Evolutionary conservation across 306 rosid species (phyloP).

Genomic region (Bauhinia variegata): DNA sequence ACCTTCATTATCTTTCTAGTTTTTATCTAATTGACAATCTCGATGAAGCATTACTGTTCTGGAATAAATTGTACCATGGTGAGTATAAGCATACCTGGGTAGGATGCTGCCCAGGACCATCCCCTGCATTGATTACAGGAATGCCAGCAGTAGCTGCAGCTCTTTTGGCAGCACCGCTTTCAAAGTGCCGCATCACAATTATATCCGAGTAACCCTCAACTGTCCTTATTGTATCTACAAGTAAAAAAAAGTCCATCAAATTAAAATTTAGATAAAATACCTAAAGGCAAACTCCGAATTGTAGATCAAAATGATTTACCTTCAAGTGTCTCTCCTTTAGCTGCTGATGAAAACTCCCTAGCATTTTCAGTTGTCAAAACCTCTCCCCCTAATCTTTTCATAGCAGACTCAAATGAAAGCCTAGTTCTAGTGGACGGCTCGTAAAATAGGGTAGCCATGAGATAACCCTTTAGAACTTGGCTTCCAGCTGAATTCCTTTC

Average conservation of each 20-base stretch:
- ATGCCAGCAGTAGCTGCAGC: conserved; percentile 60
- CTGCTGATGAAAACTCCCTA: conserved; percentile 63
- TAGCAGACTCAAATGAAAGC: conserved; percentile 70
- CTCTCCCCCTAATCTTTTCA: conserved; percentile 67
- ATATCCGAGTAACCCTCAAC: conserved; percentile 64
- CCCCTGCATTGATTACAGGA: conserved; percentile 69
- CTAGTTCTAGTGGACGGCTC: conserved; percentile 69
- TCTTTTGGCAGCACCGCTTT: conserved; percentile 66
- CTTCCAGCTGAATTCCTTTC: conserved; percentile 58
- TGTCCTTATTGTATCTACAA: conserved; percentile 57
- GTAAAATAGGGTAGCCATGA: conserved; percentile 69
- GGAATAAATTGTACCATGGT: no score
- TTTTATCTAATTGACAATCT: no score
- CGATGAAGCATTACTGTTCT: no score
- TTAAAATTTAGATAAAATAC: neutral
- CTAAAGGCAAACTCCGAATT: no score
- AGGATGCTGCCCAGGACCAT: conserved; percentile 74
- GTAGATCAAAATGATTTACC: conserved; percentile 32
- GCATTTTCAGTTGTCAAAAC: conserved; percentile 70
- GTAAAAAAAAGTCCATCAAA: conserved; percentile 14
- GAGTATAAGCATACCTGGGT: conserved; percentile 45
- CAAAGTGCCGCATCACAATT: conserved; percentile 68
- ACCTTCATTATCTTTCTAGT: no score
- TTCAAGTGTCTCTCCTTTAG: conserved; percentile 71
- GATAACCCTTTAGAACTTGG: conserved; percentile 58